Conservation (phyloP, 306 rosid species). For the Canavalia ensiformis region DNA sequence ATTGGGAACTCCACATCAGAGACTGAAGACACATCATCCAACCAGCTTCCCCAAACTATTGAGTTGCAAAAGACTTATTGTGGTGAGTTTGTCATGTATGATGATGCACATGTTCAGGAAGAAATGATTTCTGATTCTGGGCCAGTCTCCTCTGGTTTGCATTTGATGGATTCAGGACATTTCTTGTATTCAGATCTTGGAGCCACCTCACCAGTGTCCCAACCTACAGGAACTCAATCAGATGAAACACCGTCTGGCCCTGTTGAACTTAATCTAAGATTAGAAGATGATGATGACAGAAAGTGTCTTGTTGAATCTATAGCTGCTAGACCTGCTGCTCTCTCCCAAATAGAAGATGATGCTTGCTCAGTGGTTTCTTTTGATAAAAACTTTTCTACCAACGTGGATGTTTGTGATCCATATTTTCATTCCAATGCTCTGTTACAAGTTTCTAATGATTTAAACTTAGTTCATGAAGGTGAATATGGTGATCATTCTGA, state of each 20-base stretch:
- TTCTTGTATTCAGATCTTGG: slow-evolving; percentile 52
- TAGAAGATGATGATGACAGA: slow-evolving; percentile 51
- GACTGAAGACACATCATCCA: slow-evolving; percentile 51
- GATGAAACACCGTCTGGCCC: slow-evolving; percentile 49
- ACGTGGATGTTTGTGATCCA: slow-evolving; percentile 52
- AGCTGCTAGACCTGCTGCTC: slow-evolving; percentile 39
- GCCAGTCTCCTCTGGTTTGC: slow-evolving; percentile 54
- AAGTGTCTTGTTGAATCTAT: slow-evolving; percentile 51
- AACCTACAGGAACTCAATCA: slow-evolving; percentile 46
- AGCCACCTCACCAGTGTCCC: slow-evolving; percentile 42
- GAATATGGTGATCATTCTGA: slow-evolving; percentile 46
- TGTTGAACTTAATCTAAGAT: slow-evolving; percentile 45
- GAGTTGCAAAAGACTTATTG: slow-evolving; percentile 48
- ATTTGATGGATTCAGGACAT: slow-evolving; percentile 54
- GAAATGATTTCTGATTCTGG: slow-evolving; percentile 52
- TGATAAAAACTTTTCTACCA: slow-evolving; percentile 51
- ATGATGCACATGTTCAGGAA: slow-evolving; percentile 49
- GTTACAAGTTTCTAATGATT: slow-evolving; percentile 51
- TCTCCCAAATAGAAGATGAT: slow-evolving; percentile 54
- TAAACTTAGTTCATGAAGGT: slow-evolving; percentile 53
- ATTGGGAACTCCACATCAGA: slow-evolving; percentile 49
- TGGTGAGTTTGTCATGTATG: slow-evolving; percentile 47
- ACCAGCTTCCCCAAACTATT: slow-evolving; percentile 48
- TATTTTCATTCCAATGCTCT: slow-evolving; percentile 52
- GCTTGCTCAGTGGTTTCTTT: slow-evolving; percentile 46